These are phyloP conservation scores for Cerioporus squamosus DNA, from an alignment of 1,284 basidiomycete species.

Conservation along the genomic window DNA sequence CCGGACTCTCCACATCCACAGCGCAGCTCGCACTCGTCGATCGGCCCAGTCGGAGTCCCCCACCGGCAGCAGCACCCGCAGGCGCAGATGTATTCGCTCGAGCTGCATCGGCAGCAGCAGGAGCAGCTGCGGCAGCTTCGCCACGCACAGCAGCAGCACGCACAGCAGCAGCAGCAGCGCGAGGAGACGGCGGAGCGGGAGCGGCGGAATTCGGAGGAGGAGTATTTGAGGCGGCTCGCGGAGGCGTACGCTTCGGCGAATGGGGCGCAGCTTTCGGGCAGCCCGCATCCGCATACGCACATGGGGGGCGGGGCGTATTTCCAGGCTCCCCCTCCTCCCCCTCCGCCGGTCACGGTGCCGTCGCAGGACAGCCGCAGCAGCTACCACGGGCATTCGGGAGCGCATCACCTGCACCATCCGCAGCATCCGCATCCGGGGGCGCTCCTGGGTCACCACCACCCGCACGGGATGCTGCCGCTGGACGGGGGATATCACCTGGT, in stretches of 20 bases:
- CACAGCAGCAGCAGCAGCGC: constrained; percentile 23
- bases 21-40: constrained; percentile 54
- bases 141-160: constrained; percentile 10
- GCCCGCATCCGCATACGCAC: constrained; percentile 13
- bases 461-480: constrained; percentile 17
- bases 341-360: constrained; percentile 9
- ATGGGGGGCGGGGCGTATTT: constrained; percentile 18
- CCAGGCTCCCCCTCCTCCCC: constrained; percentile 24
- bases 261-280: constrained; percentile 24
- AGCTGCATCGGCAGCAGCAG: constrained; percentile 47
- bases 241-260: constrained; percentile 14
- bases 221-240: constrained; percentile 22
- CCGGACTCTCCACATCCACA: constrained; percentile 51
- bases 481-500: constrained; percentile 22
- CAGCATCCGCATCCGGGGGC: constrained; percentile 11
- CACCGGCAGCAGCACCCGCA: constrained; percentile 27
- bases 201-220: constrained; percentile 28
- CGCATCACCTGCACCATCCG: constrained; percentile 17
- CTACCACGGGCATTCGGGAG: constrained; percentile 15
- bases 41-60: constrained; percentile 31
- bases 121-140: constrained; percentile 45
- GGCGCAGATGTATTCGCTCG: constrained; percentile 42
- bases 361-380: constrained; percentile 7
- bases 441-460: constrained; percentile 12
- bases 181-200: constrained; percentile 29